Percentiles rank a stretch among this genome's conserved stretches.
Conservation (phyloP, 179 eudicot species). For the Beta corolliflora region DNA sequence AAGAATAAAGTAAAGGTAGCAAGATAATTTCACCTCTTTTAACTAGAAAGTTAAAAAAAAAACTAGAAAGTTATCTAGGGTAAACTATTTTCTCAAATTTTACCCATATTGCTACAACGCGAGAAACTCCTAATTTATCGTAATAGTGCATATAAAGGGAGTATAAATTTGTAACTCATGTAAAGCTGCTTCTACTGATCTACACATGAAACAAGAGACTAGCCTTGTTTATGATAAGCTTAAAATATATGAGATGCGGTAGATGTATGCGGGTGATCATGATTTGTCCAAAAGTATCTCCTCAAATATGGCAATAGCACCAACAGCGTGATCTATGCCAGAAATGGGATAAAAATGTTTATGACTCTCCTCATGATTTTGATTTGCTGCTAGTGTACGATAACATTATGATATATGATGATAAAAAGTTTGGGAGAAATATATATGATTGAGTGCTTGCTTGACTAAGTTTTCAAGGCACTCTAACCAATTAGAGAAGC, state of each 20-base stretch:
- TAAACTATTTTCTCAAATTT: no score
- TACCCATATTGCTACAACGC: not conserved
- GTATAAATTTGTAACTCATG: not conserved
- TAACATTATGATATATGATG: slow-evolving; percentile 14
- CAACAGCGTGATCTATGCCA: slow-evolving; percentile 14
- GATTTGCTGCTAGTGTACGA: slow-evolving; percentile 28
- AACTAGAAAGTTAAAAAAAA: no score
- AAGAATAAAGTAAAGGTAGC: no score
- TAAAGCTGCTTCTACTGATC: no score
- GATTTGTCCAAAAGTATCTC: not conserved
- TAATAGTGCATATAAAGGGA: no score
- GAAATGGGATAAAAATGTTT: slow-evolving; percentile 2
- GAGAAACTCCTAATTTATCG: no score
- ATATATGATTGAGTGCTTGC: slow-evolving; percentile 27
- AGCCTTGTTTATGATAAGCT: not conserved
- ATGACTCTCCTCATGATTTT: not conserved
- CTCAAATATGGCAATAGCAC: not conserved
- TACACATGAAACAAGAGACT: not conserved
- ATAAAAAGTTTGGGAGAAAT: not conserved
- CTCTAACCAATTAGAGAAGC: slow-evolving; percentile 27
- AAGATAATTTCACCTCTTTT: no score
- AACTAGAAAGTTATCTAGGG: no score
- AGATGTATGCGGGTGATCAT: not conserved
- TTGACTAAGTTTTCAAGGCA: slow-evolving; percentile 24
- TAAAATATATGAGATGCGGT: no score